Conservation (phyloP, 1,284 basidiomycete species). For the Ganoderma meredithae region DNA sequence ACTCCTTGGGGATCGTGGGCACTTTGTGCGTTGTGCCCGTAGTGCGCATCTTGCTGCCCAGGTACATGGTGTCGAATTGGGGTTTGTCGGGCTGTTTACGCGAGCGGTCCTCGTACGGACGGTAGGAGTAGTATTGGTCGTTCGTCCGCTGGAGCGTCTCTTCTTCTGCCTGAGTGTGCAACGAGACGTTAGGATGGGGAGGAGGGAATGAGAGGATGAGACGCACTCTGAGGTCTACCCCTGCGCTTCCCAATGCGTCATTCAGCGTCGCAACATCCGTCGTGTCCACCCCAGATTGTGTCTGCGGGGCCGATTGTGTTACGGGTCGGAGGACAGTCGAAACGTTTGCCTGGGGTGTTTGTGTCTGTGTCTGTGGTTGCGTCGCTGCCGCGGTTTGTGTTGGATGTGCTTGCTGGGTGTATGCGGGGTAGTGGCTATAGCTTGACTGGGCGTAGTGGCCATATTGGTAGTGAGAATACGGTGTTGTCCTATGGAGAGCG, state of each 20-base stretch:
- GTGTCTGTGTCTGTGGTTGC: slow-evolving; percentile 38
- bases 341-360: slow-evolving; percentile 33
- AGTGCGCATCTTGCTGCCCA: slow-evolving; percentile 68
- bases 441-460: slow-evolving; percentile 59
- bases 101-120: slow-evolving; percentile 74
- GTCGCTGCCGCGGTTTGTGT: slow-evolving; percentile 37
- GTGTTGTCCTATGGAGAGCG: slow-evolving; percentile 40
- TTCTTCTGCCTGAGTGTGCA: slow-evolving; percentile 72
- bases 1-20: slow-evolving; percentile 70
- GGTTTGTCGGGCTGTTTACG: slow-evolving; percentile 74
- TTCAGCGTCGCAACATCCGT: slow-evolving; percentile 79
- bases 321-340: slow-evolving; percentile 33
- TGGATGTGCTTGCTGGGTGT: slow-evolving; percentile 55
- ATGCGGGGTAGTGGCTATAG: slow-evolving; percentile 59
- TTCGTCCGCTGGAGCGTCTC: slow-evolving; percentile 74
- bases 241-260: slow-evolving; percentile 83
- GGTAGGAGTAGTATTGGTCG: slow-evolving; percentile 64
- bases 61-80: slow-evolving; percentile 66
- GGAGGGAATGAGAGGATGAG: neutral
- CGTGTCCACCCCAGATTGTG: slow-evolving; percentile 51
- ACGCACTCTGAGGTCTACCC: slow-evolving; percentile 78
- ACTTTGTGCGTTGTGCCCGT: slow-evolving; percentile 72
- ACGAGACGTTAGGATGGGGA: neutral
- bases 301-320: slow-evolving; percentile 21
- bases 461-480: slow-evolving; percentile 56